Base-by-base conservation (phyloP, 257 asterid species). In the Cinchona pubescens region DNA sequence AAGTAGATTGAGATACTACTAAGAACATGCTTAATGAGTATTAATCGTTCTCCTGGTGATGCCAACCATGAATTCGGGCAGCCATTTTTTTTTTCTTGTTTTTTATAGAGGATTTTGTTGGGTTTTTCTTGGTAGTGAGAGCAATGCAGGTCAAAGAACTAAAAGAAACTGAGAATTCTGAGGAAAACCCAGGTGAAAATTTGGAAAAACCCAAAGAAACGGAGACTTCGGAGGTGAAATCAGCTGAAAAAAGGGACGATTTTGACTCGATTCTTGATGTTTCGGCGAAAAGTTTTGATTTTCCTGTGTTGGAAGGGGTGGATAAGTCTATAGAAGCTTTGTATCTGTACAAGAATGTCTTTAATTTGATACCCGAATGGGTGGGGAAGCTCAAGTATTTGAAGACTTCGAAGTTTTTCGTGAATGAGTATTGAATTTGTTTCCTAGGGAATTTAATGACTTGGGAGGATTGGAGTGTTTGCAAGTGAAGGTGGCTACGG, bases 391-490 rank as follows among this genome's bases (percentile, higher is more conserved):
- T 92, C n/a, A 86, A 78, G 84, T 84, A 85, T 51, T 82, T 94
- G 83, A 92, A 84, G 81, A 86, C 92, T 2, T 78, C 92, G 40
- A 94, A 94, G 78, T 92, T 94, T 78, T 94, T 94, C 55, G 86
- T 92, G 4, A 94, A 94, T 69, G 95, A 90, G 68, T n/a, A n/a
- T 82, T 94, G 83, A 92, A 89, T 83, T 86, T 94, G 88, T 88
- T 94, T 45, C 92, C 89, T n/a, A 80, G 70, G 76, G 96, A 87
- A n/a, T n/a, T n/a, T n/a, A 77, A 85, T 86, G 87, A 90, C 63
- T 82, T 94, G 79, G 88, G 79, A 38, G 97, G 82, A 63, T 70
- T 94, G 51, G 97, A 94, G 68, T 80, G 86, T 87, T n/a, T 92
- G 89, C 97, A 94, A 76, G 87, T 92, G 75, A 94, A 89, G 77